phyloP scores from a whole-genome alignment of 306 rosid genomes.

The Mimosa pudica region DNA sequence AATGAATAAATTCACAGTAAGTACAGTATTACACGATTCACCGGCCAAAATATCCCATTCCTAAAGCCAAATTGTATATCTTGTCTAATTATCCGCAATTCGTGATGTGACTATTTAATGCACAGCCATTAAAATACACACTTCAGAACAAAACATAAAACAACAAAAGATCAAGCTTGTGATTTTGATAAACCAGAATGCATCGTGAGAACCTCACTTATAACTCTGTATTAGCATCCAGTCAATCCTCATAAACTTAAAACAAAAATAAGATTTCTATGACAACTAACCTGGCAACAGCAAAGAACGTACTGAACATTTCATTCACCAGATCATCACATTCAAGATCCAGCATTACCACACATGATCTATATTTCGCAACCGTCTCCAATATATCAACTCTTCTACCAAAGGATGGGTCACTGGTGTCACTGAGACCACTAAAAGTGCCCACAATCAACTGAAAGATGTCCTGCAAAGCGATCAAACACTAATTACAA shows the following conservation, averaged over 20 bases:
- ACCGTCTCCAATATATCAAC: slow-evolving; percentile 90
- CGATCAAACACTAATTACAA: slow-evolving; percentile 41
- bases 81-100: slow-evolving; percentile 23
- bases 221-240: slow-evolving; percentile 16
- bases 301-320: slow-evolving; percentile 86
- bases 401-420: slow-evolving; percentile 84
- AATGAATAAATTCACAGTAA: slow-evolving; percentile 12
- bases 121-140: slow-evolving; percentile 25
- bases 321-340: slow-evolving; percentile 93
- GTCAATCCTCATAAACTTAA: neutral
- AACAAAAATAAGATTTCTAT: slow-evolving; percentile 20
- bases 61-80: slow-evolving; percentile 14
- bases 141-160: slow-evolving; percentile 27
- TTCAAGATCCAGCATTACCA: slow-evolving; percentile 98
- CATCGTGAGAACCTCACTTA: slow-evolving; percentile 21
- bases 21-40: slow-evolving; percentile 20
- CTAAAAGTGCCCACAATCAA: slow-evolving; percentile 87
- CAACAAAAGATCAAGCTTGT: slow-evolving; percentile 32
- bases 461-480: slow-evolving; percentile 84
- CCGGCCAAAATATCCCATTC: slow-evolving; percentile 31
- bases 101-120: neutral
- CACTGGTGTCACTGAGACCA: slow-evolving; percentile 78
- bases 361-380: slow-evolving; percentile 96
- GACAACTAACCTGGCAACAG: slow-evolving; percentile 80
- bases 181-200: slow-evolving; percentile 28